phyloP scores from a whole-genome alignment of 441 rosid genomes.

The Rhodomyrtus psidioides region DNA sequence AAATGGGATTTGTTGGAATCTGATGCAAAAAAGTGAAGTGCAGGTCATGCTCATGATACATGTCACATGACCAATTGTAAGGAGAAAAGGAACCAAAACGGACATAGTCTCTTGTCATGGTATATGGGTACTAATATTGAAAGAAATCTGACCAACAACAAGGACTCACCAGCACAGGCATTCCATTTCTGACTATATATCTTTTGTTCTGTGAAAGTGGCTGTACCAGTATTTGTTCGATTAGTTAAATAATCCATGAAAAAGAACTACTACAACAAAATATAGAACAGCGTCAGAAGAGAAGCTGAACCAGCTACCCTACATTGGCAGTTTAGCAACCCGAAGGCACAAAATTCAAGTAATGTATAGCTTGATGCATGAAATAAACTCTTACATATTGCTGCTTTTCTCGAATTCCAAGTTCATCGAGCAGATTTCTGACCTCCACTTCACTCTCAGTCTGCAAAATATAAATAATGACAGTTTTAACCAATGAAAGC shows the following conservation, averaged over 20 bases:
- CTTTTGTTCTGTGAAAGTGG: constrained; percentile 75
- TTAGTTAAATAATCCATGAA: not conserved
- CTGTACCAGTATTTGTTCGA: constrained; percentile 23
- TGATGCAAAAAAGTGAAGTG: constrained; percentile 20
- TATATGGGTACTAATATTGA: not conserved
- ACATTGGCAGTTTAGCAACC: not conserved
- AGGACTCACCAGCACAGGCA: constrained; percentile 61
- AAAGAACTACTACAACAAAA: not conserved
- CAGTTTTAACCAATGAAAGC: not conserved
- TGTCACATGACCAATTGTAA: not conserved
- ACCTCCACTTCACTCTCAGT: constrained; percentile 81
- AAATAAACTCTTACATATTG: constrained; percentile 57
- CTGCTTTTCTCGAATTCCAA: constrained; percentile 73
- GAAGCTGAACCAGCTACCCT: not conserved
- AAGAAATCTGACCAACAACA: not conserved
- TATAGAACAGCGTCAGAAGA: not conserved
- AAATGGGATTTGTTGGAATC: constrained; percentile 81
- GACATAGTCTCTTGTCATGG: not conserved
- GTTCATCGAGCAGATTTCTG: constrained; percentile 56
- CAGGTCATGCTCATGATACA: not conserved
- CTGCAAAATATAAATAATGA: constrained; percentile 25
- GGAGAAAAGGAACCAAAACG: not conserved
- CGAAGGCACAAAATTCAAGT: constrained; percentile 1
- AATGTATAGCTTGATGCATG: not conserved
- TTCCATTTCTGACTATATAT: constrained; percentile 69